Conservation (phyloP, 768 basidiomycete species). For the Lactifluus volemus region DNA sequence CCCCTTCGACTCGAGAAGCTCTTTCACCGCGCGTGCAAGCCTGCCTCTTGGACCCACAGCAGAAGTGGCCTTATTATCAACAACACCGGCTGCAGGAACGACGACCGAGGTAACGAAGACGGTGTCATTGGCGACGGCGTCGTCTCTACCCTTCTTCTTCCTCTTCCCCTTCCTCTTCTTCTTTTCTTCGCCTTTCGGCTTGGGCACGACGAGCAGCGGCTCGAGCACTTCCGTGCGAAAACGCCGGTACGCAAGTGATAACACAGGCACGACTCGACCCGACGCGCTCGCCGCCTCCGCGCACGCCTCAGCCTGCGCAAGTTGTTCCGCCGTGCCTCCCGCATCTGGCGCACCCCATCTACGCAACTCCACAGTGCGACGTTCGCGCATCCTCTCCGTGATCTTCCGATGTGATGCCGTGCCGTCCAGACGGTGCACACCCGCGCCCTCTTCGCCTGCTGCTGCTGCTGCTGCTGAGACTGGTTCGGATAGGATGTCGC, state of each 20-base stretch:
- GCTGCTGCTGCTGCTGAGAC: background rate
- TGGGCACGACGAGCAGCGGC: slow-evolving; percentile 59
- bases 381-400: slow-evolving; percentile 49
- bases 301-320: slow-evolving; percentile 54
- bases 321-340: slow-evolving; percentile 37
- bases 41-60: slow-evolving; percentile 50
- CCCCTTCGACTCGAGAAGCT: slow-evolving; percentile 47
- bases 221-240: slow-evolving; percentile 69
- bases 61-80: slow-evolving; percentile 28
- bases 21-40: slow-evolving; percentile 58
- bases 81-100: slow-evolving; percentile 20
- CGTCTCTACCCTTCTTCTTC: slow-evolving; percentile 34
- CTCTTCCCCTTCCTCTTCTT: slow-evolving; percentile 25
- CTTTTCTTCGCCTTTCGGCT: slow-evolving; percentile 37
- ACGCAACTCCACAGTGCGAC: slow-evolving; percentile 50
- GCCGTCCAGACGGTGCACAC: slow-evolving; percentile 39
- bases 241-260: slow-evolving; percentile 57
- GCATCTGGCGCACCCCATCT: slow-evolving; percentile 58
- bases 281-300: slow-evolving; percentile 65
- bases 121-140: too few species aligned
- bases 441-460: slow-evolving; percentile 7
- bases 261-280: slow-evolving; percentile 57
- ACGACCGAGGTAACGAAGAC: slow-evolving; percentile 4
- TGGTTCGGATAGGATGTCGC: slow-evolving; percentile 39
- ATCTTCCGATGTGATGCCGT: slow-evolving; percentile 53